Evolutionary conservation across 2,329 filamentous ascomycete genomes (phyloP).

Genomic region (Dactylonectria estremocensis): DNA sequence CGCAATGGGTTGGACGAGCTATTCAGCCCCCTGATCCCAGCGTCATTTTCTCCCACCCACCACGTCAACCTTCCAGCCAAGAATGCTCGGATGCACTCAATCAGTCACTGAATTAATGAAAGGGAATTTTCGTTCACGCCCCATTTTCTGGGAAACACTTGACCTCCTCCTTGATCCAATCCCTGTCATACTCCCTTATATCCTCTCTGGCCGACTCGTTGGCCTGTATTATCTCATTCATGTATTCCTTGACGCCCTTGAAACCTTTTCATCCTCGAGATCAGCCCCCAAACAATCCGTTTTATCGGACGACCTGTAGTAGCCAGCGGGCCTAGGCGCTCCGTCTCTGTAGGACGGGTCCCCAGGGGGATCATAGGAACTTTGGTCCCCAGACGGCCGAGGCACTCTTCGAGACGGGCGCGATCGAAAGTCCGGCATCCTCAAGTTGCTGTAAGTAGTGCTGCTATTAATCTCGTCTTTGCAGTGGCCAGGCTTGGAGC

Average conservation of each 20-base stretch:
- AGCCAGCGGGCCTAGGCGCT: not conserved
- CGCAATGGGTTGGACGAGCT: not conserved
- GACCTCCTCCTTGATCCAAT: not conserved
- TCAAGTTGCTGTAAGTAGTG: not conserved
- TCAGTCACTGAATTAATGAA: too few relatives aligned
- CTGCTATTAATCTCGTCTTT: not conserved
- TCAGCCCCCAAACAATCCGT: not conserved
- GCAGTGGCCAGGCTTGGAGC: not conserved
- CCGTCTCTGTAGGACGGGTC: not conserved
- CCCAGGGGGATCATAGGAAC: not conserved
- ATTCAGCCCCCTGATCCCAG: not conserved
- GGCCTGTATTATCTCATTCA: not conserved
- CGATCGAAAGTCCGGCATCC: conserved; percentile 18
- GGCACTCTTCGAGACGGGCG: not conserved
- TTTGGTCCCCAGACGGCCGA: not conserved
- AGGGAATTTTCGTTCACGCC: too few relatives aligned
- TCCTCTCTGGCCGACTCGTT: not conserved
- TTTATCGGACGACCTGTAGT: not conserved
- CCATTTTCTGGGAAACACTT: not conserved
- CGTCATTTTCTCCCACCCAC: not conserved
- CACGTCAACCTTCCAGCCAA: too few relatives aligned
- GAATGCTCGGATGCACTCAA: not conserved
- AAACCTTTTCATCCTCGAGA: not conserved
- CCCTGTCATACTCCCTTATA: not conserved
- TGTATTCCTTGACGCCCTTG: not conserved